Evolutionary conservation across 345 rosid genomes (phyloP).

Genomic region (Brassica cretica): DNA sequence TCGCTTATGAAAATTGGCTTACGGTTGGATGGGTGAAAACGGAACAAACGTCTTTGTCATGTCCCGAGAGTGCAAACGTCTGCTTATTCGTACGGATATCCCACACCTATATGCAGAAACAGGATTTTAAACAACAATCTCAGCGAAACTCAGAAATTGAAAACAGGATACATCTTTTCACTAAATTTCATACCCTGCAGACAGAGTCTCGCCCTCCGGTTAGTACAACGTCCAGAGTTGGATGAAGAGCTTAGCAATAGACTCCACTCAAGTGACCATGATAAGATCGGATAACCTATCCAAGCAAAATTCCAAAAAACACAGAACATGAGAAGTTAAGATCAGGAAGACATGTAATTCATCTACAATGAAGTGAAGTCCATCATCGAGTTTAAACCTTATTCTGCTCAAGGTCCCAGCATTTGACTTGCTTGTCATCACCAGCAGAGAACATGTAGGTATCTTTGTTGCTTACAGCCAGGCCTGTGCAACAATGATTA

Average conservation of each 20-base stretch:
- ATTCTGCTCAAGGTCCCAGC: conserved; percentile 98
- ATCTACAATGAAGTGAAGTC: background rate
- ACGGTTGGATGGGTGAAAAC: conserved; percentile 7
- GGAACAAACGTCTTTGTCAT: too few relatives aligned
- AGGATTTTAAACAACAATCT: conserved; percentile 22
- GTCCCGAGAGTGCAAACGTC: too few relatives aligned
- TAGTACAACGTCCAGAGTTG: conserved; percentile 79
- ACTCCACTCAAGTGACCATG: conserved; percentile 93
- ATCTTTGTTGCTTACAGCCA: conserved; percentile 77
- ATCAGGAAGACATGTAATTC: background rate
- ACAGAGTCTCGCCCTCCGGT: conserved; percentile 97
- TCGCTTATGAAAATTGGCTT: background rate
- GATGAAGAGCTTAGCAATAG: conserved; percentile 95
- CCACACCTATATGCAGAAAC: conserved; percentile 59
- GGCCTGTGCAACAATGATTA: conserved; percentile 53
- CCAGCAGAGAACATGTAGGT: conserved; percentile 96
- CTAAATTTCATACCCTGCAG: conserved; percentile 76
- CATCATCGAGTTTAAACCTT: conserved; percentile 54
- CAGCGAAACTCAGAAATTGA: background rate
- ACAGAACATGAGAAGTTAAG: conserved; percentile 9
- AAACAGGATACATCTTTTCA: background rate
- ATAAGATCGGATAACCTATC: conserved; percentile 83
- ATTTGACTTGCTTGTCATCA: conserved; percentile 96
- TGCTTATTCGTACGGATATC: too few relatives aligned
- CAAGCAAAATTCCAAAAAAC: conserved; percentile 4